Base-by-base conservation (phyloP, 2,329 filamentous ascomycete species). In the Cordyceps cateniannulata region DNA sequence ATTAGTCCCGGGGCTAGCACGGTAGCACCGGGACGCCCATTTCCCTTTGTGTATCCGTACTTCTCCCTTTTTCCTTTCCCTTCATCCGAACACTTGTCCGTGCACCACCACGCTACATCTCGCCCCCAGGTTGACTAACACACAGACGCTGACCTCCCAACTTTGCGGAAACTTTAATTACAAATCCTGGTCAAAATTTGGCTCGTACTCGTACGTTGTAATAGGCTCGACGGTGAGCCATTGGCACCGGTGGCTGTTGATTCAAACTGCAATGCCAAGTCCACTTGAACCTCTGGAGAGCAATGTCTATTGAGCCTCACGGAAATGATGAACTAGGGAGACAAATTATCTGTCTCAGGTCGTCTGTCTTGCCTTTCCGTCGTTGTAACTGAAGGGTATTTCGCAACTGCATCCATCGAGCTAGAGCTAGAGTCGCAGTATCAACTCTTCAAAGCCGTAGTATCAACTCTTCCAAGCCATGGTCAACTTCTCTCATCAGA, bases 61-160 rank as follows among this genome's bases (percentile, higher is more conserved):
- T 51, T 51, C 38, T 22, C 18, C 38, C 24, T 51, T 59, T 32
- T 25, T 29, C 8, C 35, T 22, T 51, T 52, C 57, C 57, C 16
- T 59, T 59, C 57, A 59, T 52, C 57, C 57, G 57, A 52, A 59
- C 57, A 27, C 27, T 51, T 42, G 56, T 42, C 47, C n/a, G 54
- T 49, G 44, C 44, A 49, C 32, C 32, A 25, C 24, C 38, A 45
- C 52, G 40, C 52, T 32, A 55, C 40, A 8, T 18, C 20, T 22
- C 12, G 6, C 20, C 48, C 45, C 47, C 25, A 51, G 48, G 27
- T 25, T 35, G 18, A 29, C 54, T 22, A 27, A 45, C 18, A 42
- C 22, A 27, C 29, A 35, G 32, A 35, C 20, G 24, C 29, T 27
- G 29, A 16, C 27, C 49, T n/a, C 14, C 7, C 29, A 51, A 51